phyloP scores from a whole-genome alignment of 148 eudicot species.

The Cornus suecica region DNA sequence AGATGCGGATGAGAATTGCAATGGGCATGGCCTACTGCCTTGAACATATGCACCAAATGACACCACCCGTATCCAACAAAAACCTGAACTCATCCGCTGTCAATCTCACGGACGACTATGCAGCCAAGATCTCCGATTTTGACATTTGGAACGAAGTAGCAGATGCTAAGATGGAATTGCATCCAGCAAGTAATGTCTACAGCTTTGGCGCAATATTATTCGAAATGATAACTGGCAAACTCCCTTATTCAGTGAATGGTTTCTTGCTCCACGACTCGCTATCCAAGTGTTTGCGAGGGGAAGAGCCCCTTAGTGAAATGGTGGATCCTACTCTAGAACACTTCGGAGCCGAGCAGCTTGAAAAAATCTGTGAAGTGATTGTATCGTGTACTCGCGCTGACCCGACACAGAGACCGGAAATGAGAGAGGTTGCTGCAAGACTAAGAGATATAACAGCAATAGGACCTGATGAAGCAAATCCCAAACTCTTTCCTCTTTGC shows the following conservation, averaged over 20 bases:
- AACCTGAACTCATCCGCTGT: conserved; percentile 63
- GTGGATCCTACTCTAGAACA: conserved; percentile 71
- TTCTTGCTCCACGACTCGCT: conserved; percentile 53
- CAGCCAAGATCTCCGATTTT: conserved; percentile 83
- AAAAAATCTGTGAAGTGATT: conserved; percentile 50
- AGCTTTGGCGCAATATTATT: conserved; percentile 70
- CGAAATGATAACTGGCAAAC: conserved; percentile 73
- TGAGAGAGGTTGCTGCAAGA: conserved; percentile 54
- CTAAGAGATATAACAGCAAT: conserved; percentile 70
- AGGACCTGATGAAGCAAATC: conserved; percentile 54
- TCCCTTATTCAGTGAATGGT: conserved; percentile 42
- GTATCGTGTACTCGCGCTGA: conserved; percentile 50
- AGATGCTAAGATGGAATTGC: conserved; percentile 29
- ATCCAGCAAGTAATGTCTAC: conserved; percentile 51
- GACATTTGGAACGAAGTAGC: conserved; percentile 51
- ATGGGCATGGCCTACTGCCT: conserved; percentile 94
- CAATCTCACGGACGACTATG: conserved; percentile 79
- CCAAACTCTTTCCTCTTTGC: conserved; percentile 76
- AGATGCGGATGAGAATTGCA: conserved; percentile 58
- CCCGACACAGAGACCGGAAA: conserved; percentile 46
- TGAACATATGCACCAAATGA: conserved; percentile 72
- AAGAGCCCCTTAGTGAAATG: conserved; percentile 34
- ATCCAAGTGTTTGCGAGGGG: conserved; percentile 50
- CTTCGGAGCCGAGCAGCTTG: conserved; percentile 50
- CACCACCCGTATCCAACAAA: conserved; percentile 52